These are phyloP conservation scores for Magnolia kwangsiensis DNA, from an alignment of 164 flowering plant genomes.

Conservation along the genomic window DNA sequence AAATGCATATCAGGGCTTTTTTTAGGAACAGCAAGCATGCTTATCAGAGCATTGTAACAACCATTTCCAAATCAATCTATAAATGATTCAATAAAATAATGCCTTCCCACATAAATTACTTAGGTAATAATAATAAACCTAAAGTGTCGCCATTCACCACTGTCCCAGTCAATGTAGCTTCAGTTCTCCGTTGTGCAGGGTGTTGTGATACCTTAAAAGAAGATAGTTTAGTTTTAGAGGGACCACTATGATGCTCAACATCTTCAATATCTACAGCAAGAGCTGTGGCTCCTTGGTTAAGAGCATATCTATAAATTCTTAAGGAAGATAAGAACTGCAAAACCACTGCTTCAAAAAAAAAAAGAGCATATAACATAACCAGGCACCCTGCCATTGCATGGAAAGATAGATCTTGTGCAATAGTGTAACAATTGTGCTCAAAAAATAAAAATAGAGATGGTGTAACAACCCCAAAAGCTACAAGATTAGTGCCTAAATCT, in stretches of 20 bases:
- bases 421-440: no score
- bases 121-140: slow-evolving; percentile 4
- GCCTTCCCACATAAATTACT: background rate
- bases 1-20: background rate
- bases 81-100: background rate
- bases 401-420: no score
- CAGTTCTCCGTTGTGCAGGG: slow-evolving; percentile 51
- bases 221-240: slow-evolving; percentile 13
- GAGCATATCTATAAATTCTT: slow-evolving; percentile 64
- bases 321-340: slow-evolving; percentile 19
- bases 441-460: no score
- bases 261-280: slow-evolving; percentile 75
- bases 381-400: no score
- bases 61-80: background rate
- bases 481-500: no score
- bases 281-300: slow-evolving; percentile 68
- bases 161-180: slow-evolving; percentile 15
- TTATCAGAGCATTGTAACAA: background rate
- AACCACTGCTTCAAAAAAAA: background rate
- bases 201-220: slow-evolving; percentile 37
- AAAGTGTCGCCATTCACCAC: slow-evolving; percentile 30
- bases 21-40: background rate
- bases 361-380: no score
- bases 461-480: no score
- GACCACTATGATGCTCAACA: slow-evolving; percentile 17